A percentile compares a stretch with the other conserved stretches of the same genome.
Evolutionary conservation across 2,329 filamentous ascomycete species (phyloP).

Genomic region (Botrytis deweyae): DNA sequence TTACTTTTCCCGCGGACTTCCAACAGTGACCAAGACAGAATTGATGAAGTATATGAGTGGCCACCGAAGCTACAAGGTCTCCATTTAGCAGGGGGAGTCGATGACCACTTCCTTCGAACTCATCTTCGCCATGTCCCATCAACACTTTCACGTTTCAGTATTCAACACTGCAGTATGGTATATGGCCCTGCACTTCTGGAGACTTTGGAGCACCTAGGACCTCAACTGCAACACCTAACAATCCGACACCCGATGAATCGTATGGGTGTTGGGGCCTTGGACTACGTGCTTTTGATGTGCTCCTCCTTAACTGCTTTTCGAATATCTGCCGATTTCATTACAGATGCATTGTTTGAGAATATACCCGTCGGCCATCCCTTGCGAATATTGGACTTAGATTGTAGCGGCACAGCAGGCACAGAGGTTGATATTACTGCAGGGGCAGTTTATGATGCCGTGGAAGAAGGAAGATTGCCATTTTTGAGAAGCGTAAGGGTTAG

Average conservation of each 20-base stretch:
- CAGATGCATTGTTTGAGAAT: conserved; percentile 31
- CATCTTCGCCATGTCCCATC: conserved; percentile 31
- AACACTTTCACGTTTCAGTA: conserved; percentile 34
- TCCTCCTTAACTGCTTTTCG: conserved; percentile 34
- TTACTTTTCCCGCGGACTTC: conserved; percentile 39
- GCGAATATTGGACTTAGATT: conserved; percentile 39
- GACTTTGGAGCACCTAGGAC: conserved; percentile 31
- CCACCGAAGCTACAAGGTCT: conserved; percentile 37
- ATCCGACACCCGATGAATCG: conserved; percentile 40
- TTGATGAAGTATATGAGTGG: conserved; percentile 33
- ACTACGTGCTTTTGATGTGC: conserved; percentile 32
- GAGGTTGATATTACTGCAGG: conserved; percentile 33
- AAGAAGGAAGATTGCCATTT: conserved; percentile 32
- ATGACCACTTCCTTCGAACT: conserved; percentile 34
- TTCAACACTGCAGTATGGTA: conserved; percentile 39
- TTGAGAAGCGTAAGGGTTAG: conserved; percentile 38
- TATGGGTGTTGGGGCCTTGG: conserved; percentile 31
- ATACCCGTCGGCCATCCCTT: conserved; percentile 31
- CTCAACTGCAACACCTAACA: conserved; percentile 36
- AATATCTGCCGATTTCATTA: conserved; percentile 40
- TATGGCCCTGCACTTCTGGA: conserved; percentile 28
- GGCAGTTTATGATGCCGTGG: conserved; percentile 35
- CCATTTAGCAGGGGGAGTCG: conserved; percentile 39
- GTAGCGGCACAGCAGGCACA: conserved; percentile 32
- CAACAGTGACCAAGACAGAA: conserved; percentile 26